Base-by-base conservation (phyloP, 768 basidiomycete genomes). In the Calocera cornea region DNA sequence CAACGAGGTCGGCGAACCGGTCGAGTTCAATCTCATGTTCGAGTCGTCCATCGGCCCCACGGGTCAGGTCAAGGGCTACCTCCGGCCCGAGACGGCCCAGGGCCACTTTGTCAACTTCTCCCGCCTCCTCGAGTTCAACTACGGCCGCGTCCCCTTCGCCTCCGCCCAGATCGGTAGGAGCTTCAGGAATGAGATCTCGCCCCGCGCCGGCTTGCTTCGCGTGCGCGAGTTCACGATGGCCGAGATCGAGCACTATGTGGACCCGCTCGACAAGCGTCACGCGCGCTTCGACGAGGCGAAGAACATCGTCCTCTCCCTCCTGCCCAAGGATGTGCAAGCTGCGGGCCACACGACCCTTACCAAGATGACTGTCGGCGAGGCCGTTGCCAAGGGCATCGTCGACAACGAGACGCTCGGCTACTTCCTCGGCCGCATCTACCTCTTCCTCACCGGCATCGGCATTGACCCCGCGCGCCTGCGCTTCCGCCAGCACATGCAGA, bases 171-270 rank as follows among this genome's bases (percentile, higher is more conserved):
- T 99, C 71, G 97, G 97, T 36, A 87, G 90, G 65, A 86, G 90
- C 19, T 99, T 99, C 84, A 86, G 97, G 65, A 99, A 99, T 76
- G 97, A 98, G 76, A 98, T 99, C 72, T 95, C 94, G 0, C 97
- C 97, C 16, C 90, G 93, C 67, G 92, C 95, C 41, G 97, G 97
- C 65, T 83, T 99, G 41, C 83, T 99, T 60, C 94, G 97, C 69
- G 95, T 98, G 34, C 90, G 95, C 71, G 97, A 99, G 77, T 99
- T 98, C 80, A 97, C 92, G 12, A 97, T 98, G 95, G 97, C 94
- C 54, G 97, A 99, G 80, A 97, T 99, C 75, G 97, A 99, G 79
- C 97, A 99, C 80, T 99, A 81, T 71, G 97, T 99, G 72, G 97
- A 98, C 80, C 97, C 97, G 16, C 82, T 83, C 47, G 87, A 97